Percentiles rank a stretch among this genome's conserved stretches.
Evolutionary conservation across 192 early-diverging fungal species (phyloP).

Genomic region (Oehlia diaphana): DNA sequence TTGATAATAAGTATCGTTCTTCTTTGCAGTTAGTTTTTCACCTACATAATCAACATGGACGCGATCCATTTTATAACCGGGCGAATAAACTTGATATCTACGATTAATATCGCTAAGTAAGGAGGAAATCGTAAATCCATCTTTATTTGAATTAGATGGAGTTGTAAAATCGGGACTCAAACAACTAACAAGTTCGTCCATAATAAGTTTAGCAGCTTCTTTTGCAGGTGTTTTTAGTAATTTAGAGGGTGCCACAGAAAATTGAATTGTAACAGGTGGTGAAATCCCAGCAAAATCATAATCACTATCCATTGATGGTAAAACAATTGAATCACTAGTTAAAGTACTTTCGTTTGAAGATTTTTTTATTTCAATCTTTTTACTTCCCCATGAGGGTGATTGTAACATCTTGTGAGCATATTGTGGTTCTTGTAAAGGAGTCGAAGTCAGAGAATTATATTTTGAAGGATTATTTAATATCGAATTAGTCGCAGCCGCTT

Average conservation of each 20-base stretch:
- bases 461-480: background rate
- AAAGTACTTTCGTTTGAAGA: background rate
- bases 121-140: background rate
- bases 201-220: constrained; percentile 36
- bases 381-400: background rate
- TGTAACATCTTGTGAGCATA: background rate
- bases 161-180: constrained; percentile 13
- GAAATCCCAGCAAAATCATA: constrained; percentile 25
- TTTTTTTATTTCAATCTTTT: background rate
- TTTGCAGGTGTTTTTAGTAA: constrained; percentile 34
- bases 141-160: background rate
- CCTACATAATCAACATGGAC: too few species aligned
- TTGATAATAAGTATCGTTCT: too few species aligned
- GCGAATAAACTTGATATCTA: too few species aligned
- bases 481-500: background rate
- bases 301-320: constrained; percentile 4
- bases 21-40: too few species aligned
- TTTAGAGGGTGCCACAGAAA: constrained; percentile 30
- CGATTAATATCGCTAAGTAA: background rate
- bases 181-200: constrained; percentile 32
- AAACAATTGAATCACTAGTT: background rate
- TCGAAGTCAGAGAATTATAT: background rate
- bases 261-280: constrained; percentile 38
- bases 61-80: too few species aligned
- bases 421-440: constrained; percentile 1